Conservation (phyloP, 306 rosid genomes). For the Geum urbanum region DNA sequence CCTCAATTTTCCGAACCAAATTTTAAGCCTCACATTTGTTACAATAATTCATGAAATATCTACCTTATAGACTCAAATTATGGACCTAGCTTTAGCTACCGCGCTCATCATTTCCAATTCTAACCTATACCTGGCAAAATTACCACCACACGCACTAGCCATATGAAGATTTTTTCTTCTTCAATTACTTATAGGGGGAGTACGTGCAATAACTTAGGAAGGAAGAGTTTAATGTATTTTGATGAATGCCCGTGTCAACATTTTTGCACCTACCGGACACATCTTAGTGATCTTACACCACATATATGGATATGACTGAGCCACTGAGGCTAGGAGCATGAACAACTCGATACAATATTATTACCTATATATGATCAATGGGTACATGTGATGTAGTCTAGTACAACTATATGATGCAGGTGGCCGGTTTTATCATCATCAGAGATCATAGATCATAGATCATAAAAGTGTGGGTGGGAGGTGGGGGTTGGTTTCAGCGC, state of each 20-base stretch:
- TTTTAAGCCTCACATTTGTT: constrained; percentile 2
- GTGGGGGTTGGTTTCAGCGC: too few species aligned
- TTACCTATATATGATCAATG: not conserved
- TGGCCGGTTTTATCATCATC: too few species aligned
- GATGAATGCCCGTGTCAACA: not conserved
- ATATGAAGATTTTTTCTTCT: not conserved
- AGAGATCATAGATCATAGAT: too few species aligned
- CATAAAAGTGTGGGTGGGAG: too few species aligned
- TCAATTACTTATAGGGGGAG: too few species aligned
- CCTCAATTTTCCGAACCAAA: not conserved
- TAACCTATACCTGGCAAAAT: not conserved
- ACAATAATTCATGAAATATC: not conserved
- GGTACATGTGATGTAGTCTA: too few species aligned
- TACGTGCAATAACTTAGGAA: not conserved
- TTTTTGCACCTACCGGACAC: not conserved
- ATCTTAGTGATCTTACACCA: not conserved
- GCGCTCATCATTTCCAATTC: not conserved
- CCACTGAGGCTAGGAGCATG: not conserved
- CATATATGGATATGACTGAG: not conserved
- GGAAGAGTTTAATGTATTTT: not conserved
- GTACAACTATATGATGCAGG: too few species aligned
- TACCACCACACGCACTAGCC: not conserved
- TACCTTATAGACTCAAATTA: not conserved
- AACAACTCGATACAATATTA: not conserved
- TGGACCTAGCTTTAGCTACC: not conserved